Conservation (phyloP, 2,329 filamentous ascomycete species). For the Fusarium anguioides region DNA sequence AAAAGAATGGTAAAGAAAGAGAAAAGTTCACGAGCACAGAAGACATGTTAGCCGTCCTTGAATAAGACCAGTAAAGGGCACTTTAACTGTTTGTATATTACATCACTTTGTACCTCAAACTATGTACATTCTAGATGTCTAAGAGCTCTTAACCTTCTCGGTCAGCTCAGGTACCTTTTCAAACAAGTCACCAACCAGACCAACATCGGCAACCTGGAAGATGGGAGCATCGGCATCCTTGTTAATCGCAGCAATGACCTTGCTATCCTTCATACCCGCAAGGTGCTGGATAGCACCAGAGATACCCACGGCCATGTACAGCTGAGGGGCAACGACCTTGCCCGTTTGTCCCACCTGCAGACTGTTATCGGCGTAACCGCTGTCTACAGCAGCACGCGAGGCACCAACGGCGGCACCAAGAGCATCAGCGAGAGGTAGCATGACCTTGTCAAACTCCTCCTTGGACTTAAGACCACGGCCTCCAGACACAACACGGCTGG, state of each 20-base stretch:
- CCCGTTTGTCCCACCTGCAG: slow-evolving; percentile 98
- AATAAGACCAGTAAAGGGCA: slow-evolving; percentile 45
- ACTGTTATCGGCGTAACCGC: slow-evolving; percentile 97
- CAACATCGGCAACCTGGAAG: slow-evolving; percentile 97
- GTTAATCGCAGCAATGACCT: slow-evolving; percentile 99
- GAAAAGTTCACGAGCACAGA: slow-evolving; percentile 72
- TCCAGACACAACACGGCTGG: slow-evolving; percentile 88
- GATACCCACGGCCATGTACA: slow-evolving; percentile 96
- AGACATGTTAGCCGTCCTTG: slow-evolving; percentile 68
- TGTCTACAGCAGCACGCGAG: slow-evolving; percentile 94
- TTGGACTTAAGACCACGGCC: slow-evolving; percentile 97
- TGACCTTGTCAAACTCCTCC: slow-evolving; percentile 94
- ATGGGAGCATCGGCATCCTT: slow-evolving; percentile 98
- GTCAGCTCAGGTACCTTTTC: slow-evolving; percentile 96
- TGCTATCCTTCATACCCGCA: slow-evolving; percentile 99
- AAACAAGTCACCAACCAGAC: slow-evolving; percentile 93
- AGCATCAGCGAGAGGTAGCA: slow-evolving; percentile 90
- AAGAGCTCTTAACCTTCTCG: slow-evolving; percentile 83
- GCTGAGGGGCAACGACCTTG: slow-evolving; percentile 95
- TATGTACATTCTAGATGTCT: slow-evolving; percentile 39
- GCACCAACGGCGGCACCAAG: slow-evolving; percentile 96
- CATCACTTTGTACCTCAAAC: slow-evolving; percentile 36
- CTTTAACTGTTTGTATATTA: slow-evolving; percentile 46
- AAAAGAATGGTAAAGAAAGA: slow-evolving; percentile 76
- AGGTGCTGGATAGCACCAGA: slow-evolving; percentile 98